Evolutionary conservation across 352 stramenopile genomes (phyloP).

Genomic region (Globisporangium emineosum): DNA sequence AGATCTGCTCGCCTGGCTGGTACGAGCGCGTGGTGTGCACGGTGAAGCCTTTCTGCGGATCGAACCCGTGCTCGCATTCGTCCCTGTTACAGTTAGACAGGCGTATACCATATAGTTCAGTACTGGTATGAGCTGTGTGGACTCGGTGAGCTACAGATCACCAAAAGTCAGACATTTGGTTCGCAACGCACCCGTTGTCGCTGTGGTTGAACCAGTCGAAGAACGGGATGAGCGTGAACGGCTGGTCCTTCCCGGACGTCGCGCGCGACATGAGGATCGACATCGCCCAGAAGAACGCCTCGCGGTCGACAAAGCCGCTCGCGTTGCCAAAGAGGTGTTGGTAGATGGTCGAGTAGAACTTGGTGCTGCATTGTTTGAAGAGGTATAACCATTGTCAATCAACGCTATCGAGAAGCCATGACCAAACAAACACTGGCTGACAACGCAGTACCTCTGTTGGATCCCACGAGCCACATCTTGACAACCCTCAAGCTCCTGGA

Average conservation of each 20-base stretch:
- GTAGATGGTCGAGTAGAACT: conserved; percentile 71
- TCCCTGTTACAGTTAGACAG: conserved; percentile 26
- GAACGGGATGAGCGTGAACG: conserved; percentile 82
- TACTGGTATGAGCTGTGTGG: not conserved
- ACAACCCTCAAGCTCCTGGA: conserved; percentile 61
- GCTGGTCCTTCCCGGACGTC: conserved; percentile 66
- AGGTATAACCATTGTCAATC: not conserved
- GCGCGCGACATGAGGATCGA: conserved; percentile 79
- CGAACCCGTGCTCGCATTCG: conserved; percentile 64
- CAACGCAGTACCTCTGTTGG: conserved; percentile 43
- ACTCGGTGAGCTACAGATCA: not conserved
- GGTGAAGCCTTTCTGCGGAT: conserved; percentile 52
- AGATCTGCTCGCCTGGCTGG: conserved; percentile 62
- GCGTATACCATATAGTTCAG: not conserved
- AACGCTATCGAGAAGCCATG: conserved; percentile 6
- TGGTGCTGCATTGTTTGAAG: conserved; percentile 27
- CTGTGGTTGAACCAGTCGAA: conserved; percentile 88
- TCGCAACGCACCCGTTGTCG: conserved; percentile 37
- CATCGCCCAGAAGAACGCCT: conserved; percentile 82
- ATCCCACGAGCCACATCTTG: conserved; percentile 54
- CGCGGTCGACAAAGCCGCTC: conserved; percentile 45
- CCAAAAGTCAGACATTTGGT: not conserved
- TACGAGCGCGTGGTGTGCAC: conserved; percentile 62
- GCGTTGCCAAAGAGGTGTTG: conserved; percentile 60
- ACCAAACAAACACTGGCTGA: conserved; percentile 8